Evolutionary conservation across 345 rosid genomes (phyloP), one percentile per base, ranked within the genome.

Genomic region (Euphorbia lathyris): DNA sequence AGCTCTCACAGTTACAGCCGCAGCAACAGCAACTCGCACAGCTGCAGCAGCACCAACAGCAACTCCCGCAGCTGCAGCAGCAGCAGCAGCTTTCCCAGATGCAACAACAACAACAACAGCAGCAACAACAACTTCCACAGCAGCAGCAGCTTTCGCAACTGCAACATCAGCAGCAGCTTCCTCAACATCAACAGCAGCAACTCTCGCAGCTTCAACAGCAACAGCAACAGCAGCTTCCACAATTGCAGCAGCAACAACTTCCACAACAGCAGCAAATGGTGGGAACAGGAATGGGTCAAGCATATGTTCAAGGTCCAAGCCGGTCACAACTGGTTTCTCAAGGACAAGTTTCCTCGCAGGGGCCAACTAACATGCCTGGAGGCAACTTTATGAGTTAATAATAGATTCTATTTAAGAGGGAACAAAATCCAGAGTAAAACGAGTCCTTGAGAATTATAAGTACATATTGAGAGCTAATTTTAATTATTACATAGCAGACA

Each of bases 211-310:
- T 70, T 9, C 75, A 56, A 9, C 68, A 79, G 0, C 88, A 79
- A 23, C 65, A 76, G 71, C 84, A 72, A 45, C 86, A 71, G 43
- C 84, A 76, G 56, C 88, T 79, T 55, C 68, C 63, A 9, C 83
- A 32, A 8, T 43, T 40, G 29, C 72, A 43, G 2, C 58, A 5
- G 45, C 72, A 69, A 20, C n/a, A 40, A 43, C 74, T 20, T 65
- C 36, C 86, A 29, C 63, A 79, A 77, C 90, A 86, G 70, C 91
- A 87, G 47, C 94, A 86, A 82, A 85, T 88, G 86, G 88, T 82
- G 42, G 95, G 92, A 56, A 73, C 87, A 56, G 90, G 87, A 76
- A 86, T 91, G 87, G 88, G 85, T 74, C 89, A 87, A 80, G 76
- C 83, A 63, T 91, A 89, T 79, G 86, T 74, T 61, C 97, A 88